These are phyloP conservation scores for Globisporangium apiculatum DNA, from an alignment of 352 stramenopile genomes.

Conservation along the genomic window DNA sequence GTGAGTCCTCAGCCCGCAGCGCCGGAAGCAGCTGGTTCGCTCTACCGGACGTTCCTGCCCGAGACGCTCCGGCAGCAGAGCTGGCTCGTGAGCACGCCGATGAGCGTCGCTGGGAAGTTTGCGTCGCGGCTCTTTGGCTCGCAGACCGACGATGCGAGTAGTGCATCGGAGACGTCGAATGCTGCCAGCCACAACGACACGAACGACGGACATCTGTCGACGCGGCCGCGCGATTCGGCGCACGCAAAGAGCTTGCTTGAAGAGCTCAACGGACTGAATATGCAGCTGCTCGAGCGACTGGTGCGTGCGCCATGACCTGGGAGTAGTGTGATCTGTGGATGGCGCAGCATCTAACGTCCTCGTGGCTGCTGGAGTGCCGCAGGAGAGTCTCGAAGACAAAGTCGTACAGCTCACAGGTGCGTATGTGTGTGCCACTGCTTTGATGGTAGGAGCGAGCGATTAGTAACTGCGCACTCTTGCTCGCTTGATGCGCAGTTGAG, in stretches of 20 bases:
- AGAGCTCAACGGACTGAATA: conserved; percentile 79
- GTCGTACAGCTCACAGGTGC: conserved; percentile 55
- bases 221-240: conserved; percentile 15
- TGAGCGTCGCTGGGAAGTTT: conserved; percentile 52
- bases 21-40: conserved; percentile 20
- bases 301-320: conserved; percentile 16
- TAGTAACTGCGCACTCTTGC: no score
- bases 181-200: conserved; percentile 1
- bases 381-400: conserved; percentile 72
- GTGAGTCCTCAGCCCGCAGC: conserved; percentile 16
- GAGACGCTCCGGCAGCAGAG: conserved; percentile 46
- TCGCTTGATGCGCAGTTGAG: conserved; percentile 26
- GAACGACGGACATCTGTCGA: conserved; percentile 11
- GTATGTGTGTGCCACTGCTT: neutral
- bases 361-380: neutral
- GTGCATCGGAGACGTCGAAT: neutral
- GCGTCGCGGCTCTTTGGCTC: conserved; percentile 69
- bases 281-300: conserved; percentile 75
- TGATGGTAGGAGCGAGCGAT: no score
- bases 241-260: conserved; percentile 73
- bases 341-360: no score
- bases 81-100: conserved; percentile 60
- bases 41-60: conserved; percentile 28
- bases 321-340: no score
- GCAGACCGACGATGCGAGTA: conserved; percentile 11